These are phyloP conservation scores for Boletus tomentosulus DNA, from an alignment of 768 basidiomycete genomes.

Conservation along the genomic window DNA sequence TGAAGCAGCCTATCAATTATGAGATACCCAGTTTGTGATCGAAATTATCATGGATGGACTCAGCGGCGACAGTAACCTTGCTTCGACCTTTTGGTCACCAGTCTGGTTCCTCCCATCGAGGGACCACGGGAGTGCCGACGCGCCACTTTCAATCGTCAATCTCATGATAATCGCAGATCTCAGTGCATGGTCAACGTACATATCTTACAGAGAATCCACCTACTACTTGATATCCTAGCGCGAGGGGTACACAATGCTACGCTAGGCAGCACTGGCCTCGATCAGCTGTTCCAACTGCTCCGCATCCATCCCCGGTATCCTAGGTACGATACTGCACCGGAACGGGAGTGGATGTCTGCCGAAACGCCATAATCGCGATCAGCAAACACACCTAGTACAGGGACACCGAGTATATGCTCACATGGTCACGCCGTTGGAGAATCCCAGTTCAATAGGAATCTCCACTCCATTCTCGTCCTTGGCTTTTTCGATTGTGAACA, in stretches of 20 bases:
- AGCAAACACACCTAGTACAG: not conserved
- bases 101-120: too few species aligned
- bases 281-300: slow-evolving; percentile 11
- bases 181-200: not conserved
- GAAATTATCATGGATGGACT: too few species aligned
- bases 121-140: not conserved
- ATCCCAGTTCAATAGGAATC: slow-evolving; percentile 15
- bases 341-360: slow-evolving; percentile 17
- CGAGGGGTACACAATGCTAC: not conserved
- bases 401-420: slow-evolving; percentile 1
- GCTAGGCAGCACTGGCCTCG: slow-evolving; percentile 11
- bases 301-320: slow-evolving; percentile 6
- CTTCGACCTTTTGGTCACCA: too few species aligned
- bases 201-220: not conserved
- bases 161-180: not conserved
- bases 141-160: not conserved
- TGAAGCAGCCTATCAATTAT: too few species aligned
- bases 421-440: slow-evolving; percentile 2
- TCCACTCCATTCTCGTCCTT: slow-evolving; percentile 19
- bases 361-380: not conserved
- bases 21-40: too few species aligned
- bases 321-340: slow-evolving; percentile 10
- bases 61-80: too few species aligned
- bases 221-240: not conserved
- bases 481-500: slow-evolving; percentile 14